Conservation (phyloP, 306 rosid species). For the Lathyrus aphaca region DNA sequence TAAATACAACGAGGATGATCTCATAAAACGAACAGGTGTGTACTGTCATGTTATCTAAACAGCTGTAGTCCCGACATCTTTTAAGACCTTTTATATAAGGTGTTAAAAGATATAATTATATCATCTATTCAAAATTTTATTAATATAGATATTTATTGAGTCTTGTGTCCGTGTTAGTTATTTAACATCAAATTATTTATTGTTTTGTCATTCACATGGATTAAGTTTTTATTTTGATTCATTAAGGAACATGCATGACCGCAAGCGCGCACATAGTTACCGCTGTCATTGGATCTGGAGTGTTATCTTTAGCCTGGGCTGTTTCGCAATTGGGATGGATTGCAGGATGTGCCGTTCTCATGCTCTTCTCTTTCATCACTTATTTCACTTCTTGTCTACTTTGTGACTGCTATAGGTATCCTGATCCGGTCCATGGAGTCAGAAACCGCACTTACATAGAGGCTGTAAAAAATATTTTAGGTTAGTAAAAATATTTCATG, state of each 20-base stretch:
- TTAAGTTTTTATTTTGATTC: not conserved
- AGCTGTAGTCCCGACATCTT: not conserved
- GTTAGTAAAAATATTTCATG: not conserved
- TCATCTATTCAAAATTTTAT: not conserved
- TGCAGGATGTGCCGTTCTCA: constrained; percentile 28
- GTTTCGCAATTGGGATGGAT: constrained; percentile 53
- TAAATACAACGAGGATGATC: constrained; percentile 50
- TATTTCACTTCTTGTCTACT: too few relatives aligned
- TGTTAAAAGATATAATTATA: too few relatives aligned
- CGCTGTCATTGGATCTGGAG: constrained; percentile 56
- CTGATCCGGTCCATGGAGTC: constrained; percentile 42
- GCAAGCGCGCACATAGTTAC: constrained; percentile 53
- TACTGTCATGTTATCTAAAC: not conserved
- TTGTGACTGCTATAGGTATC: constrained; percentile 28
- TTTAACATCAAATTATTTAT: too few relatives aligned
- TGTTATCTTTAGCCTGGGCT: constrained; percentile 49
- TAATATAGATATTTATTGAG: not conserved
- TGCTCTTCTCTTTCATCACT: not conserved
- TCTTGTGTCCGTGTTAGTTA: too few relatives aligned
- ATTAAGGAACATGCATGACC: constrained; percentile 48
- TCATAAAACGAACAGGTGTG: constrained; percentile 42
- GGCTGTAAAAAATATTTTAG: constrained; percentile 37
- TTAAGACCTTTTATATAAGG: too few relatives aligned
- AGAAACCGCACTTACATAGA: constrained; percentile 45
- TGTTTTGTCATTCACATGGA: not conserved